A percentile compares a stretch with the other conserved stretches of the same genome.
These are phyloP conservation scores for Blastobotrys terrestris DNA, from an alignment of 805 yeast species.

Conservation along the genomic window DNA sequence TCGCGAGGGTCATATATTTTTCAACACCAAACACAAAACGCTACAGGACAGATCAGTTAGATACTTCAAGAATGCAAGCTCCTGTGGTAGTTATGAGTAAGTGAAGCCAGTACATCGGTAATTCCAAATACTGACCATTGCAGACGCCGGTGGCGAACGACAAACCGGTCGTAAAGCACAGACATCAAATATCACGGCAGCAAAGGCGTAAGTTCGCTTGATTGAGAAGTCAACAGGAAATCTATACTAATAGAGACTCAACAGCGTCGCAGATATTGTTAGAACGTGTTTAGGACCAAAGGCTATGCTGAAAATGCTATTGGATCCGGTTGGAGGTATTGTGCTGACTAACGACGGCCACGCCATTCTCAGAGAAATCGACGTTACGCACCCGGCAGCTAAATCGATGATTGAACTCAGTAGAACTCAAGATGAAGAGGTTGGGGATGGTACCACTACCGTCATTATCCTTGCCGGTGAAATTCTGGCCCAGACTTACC, in stretches of 20 bases:
- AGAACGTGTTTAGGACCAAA: conserved; percentile 98
- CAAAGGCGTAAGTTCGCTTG: conserved; percentile 59
- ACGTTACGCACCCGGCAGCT: conserved; percentile 97
- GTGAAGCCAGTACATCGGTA: neutral
- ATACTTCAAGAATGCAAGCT: conserved; percentile 15
- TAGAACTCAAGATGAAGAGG: conserved; percentile 98
- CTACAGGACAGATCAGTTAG: neutral
- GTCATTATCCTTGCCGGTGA: conserved; percentile 97
- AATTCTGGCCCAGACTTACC: conserved; percentile 89
- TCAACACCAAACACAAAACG: neutral
- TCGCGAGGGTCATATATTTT: neutral
- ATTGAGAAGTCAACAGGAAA: neutral
- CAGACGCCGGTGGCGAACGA: conserved; percentile 77
- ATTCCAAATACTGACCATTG: conserved; percentile 16
- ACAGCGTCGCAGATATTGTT: conserved; percentile 82
- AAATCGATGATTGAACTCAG: conserved; percentile 96
- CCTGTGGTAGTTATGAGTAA: conserved; percentile 14
- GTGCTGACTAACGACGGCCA: conserved; percentile 98
- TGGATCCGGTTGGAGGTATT: conserved; percentile 92
- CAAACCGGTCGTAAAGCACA: conserved; percentile 98
- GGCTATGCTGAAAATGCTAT: conserved; percentile 96
- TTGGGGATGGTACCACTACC: conserved; percentile 97
- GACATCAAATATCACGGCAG: conserved; percentile 94
- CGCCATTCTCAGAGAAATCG: conserved; percentile 94
- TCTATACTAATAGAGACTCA: neutral